Conservation (phyloP, 371 early-diverging fungal genomes). For the Syncephalastrum racemosum region DNA sequence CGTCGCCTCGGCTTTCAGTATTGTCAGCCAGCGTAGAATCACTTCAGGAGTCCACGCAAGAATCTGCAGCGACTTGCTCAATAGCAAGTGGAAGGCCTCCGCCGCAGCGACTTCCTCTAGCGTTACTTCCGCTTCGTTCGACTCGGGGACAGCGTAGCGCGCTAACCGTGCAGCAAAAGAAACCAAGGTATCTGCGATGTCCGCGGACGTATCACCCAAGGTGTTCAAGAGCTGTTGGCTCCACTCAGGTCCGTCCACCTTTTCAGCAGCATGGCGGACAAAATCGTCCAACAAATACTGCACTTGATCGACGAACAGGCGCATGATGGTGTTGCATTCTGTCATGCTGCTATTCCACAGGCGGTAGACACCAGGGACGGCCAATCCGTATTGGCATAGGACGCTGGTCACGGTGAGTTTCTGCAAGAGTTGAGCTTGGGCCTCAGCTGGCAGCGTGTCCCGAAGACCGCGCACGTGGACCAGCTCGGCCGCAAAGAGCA, state of each 20-base stretch:
- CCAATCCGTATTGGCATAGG: constrained; percentile 37
- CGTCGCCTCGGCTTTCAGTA: constrained; percentile 29
- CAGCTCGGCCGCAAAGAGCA: constrained; percentile 46
- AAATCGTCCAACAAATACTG: too few species aligned
- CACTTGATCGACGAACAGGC: too few species aligned
- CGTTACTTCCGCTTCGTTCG: constrained; percentile 1
- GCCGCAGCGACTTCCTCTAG: constrained; percentile 7
- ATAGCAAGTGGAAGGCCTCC: neutral
- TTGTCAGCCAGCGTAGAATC: constrained; percentile 27
- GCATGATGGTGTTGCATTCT: too few species aligned
- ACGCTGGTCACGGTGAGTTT: constrained; percentile 37
- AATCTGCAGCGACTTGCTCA: constrained; percentile 14
- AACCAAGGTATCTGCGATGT: too few species aligned
- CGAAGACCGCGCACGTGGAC: constrained; percentile 5
- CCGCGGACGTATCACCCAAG: too few species aligned
- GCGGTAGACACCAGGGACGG: constrained; percentile 10
- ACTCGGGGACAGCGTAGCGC: neutral
- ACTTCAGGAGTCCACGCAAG: constrained; percentile 15
- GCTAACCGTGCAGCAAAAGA: neutral
- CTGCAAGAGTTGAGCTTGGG: constrained; percentile 36
- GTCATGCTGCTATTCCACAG: neutral
- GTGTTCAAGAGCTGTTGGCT: too few species aligned
- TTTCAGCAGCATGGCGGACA: too few species aligned
- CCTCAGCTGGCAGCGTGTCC: constrained; percentile 11
- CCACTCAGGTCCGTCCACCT: too few species aligned